These are phyloP conservation scores for Geosmithia flava DNA, from an alignment of 2,329 filamentous ascomycete genomes.

Conservation along the genomic window DNA sequence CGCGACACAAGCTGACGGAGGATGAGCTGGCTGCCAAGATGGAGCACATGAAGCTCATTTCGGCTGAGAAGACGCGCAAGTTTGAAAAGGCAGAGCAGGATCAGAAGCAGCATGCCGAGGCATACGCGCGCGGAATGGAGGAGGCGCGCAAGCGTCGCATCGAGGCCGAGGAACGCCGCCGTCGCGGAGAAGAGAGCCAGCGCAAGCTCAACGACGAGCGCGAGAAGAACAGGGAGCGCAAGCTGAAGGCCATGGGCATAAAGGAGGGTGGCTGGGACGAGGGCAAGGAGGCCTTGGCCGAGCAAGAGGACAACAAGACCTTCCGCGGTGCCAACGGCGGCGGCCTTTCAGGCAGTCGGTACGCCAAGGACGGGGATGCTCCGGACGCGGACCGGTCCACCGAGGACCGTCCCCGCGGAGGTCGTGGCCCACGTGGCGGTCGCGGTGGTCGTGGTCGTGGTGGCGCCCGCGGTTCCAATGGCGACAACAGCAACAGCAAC, in stretches of 20 bases:
- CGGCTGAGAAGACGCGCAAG: constrained; percentile 44
- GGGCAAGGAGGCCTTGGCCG: constrained; percentile 34
- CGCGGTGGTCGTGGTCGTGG: constrained; percentile 14
- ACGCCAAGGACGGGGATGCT: constrained; percentile 19
- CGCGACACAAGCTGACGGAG: constrained; percentile 47
- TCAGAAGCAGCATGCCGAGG: constrained; percentile 39
- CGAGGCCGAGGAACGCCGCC: constrained; percentile 38
- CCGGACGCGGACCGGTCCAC: constrained; percentile 22
- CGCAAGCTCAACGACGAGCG: constrained; percentile 45
- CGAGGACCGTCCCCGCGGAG: constrained; percentile 19
- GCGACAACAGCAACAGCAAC: neutral
- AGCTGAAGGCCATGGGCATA: constrained; percentile 43
- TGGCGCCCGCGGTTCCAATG: neutral
- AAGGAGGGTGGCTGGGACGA: constrained; percentile 47
- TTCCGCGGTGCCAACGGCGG: constrained; percentile 31
- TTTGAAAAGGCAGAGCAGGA: constrained; percentile 47
- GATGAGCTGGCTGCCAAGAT: constrained; percentile 46
- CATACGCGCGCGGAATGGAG: constrained; percentile 42
- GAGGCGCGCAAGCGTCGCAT: constrained; percentile 38
- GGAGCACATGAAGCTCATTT: constrained; percentile 46
- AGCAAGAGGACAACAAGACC: constrained; percentile 27
- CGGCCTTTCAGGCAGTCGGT: constrained; percentile 24
- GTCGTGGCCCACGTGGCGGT: constrained; percentile 18
- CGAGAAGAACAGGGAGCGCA: constrained; percentile 46
- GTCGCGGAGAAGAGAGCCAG: constrained; percentile 37